Conservation (phyloP, 2,329 filamentous ascomycete species). For the Microsporum audouinii region DNA sequence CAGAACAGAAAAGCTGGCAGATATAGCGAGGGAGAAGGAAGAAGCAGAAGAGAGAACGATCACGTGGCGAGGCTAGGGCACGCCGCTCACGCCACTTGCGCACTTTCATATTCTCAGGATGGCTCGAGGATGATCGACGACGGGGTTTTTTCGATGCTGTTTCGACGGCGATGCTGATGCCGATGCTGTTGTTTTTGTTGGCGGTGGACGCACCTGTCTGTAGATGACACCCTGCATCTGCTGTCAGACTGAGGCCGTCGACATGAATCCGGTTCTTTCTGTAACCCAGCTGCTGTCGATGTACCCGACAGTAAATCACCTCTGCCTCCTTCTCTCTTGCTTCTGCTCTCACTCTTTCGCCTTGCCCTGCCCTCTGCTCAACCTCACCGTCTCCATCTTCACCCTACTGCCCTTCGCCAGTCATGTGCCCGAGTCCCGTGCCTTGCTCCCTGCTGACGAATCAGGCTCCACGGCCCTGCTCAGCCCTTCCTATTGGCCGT, state of each 20-base stretch:
- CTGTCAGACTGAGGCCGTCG: neutral
- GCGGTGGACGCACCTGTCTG: neutral
- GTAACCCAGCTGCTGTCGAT: no score
- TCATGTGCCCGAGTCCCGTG: conserved; percentile 15
- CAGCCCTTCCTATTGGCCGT: conserved; percentile 2
- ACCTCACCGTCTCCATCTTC: neutral
- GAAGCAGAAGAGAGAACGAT: conserved; percentile 15
- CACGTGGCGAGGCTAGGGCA: conserved; percentile 14
- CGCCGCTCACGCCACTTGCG: conserved; percentile 3
- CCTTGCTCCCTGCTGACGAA: conserved; percentile 9
- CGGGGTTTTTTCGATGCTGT: neutral
- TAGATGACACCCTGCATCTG: neutral
- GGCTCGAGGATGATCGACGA: neutral
- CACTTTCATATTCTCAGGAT: neutral
- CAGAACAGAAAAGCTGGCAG: neutral
- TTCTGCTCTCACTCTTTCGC: neutral
- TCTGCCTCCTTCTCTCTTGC: neutral
- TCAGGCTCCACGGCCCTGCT: neutral
- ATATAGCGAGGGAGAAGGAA: conserved; percentile 11
- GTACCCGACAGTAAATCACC: neutral
- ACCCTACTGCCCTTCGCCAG: neutral
- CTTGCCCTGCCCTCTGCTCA: neutral
- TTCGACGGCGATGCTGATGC: neutral
- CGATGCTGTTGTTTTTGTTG: neutral
- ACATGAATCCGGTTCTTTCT: neutral